Evolutionary conservation across 2,329 filamentous ascomycete species (phyloP).

Genomic region (Talaromyces sp.): DNA sequence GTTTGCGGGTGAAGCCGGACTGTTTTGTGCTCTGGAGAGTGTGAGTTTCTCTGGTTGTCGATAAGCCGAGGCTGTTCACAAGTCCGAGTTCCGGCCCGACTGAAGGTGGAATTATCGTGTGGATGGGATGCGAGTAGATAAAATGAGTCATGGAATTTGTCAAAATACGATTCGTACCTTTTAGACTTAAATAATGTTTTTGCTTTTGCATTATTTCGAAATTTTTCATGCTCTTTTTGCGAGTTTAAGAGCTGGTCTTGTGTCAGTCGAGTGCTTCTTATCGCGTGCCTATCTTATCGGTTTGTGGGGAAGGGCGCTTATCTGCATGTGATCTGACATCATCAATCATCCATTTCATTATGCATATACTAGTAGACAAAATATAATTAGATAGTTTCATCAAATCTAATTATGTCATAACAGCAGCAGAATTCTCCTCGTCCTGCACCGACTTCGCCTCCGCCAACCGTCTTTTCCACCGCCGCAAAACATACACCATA

Average conservation of each 20-base stretch:
- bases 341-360: no score
- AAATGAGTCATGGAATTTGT: not conserved
- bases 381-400: not conserved
- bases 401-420: not conserved
- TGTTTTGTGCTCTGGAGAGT: no score
- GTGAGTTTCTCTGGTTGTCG: not conserved
- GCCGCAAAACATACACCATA: slow-evolving; percentile 30
- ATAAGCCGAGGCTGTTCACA: not conserved
- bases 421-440: not conserved
- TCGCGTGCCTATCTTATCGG: slow-evolving; percentile 1
- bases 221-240: not conserved
- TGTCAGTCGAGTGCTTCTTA: not conserved
- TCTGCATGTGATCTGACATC: slow-evolving; percentile 9
- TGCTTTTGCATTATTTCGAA: not conserved
- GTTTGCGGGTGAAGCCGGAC: slow-evolving; percentile 10
- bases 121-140: not conserved
- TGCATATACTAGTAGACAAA: no score
- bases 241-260: not conserved
- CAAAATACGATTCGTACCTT: not conserved
- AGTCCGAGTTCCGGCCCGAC: not conserved
- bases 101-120: not conserved
- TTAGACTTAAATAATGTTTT: not conserved
- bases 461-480: slow-evolving; percentile 19
- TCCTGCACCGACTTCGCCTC: not conserved
- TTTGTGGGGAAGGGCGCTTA: slow-evolving; percentile 9